Percentiles rank a stretch among this genome's conserved stretches.
phyloP scores from a whole-genome alignment of 495 filamentous ascomycete genomes.

The Xanthoparmelia taractica region DNA sequence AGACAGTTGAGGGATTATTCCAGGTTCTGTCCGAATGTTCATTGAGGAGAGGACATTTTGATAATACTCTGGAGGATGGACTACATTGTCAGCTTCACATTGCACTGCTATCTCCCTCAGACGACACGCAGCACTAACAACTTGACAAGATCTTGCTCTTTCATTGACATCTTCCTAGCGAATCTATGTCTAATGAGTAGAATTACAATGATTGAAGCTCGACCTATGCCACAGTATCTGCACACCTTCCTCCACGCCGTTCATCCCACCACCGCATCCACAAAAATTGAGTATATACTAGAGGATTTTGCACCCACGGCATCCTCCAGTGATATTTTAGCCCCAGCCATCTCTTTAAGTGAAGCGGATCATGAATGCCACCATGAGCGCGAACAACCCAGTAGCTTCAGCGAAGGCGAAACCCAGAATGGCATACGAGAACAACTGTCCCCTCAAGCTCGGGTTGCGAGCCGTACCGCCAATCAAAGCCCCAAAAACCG shows the following conservation, averaged over 20 bases:
- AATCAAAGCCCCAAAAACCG: constrained; percentile 81
- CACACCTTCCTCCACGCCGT: neutral
- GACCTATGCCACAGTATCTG: constrained; percentile 7
- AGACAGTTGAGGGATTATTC: neutral
- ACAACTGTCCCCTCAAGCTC: constrained; percentile 80
- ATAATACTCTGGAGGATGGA: too few species aligned
- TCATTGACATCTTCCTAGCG: constrained; percentile 6
- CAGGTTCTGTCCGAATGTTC: neutral
- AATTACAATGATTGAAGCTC: constrained; percentile 8
- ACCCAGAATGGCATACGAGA: constrained; percentile 88
- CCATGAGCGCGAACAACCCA: constrained; percentile 88
- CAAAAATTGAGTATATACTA: neutral
- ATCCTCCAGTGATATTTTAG: neutral
- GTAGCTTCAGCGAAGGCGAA: constrained; percentile 93
- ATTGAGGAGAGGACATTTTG: neutral
- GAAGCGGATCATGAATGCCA: constrained; percentile 61
- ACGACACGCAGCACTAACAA: neutral
- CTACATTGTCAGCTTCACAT: neutral
- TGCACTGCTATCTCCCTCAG: neutral
- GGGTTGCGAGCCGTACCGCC: constrained; percentile 82
- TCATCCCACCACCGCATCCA: neutral
- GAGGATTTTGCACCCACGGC: neutral
- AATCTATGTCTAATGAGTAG: constrained; percentile 9
- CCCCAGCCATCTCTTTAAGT: constrained; percentile 8
- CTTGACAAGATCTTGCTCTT: constrained; percentile 6